Conservation (phyloP, 2,329 filamentous ascomycete species). For the Huntiella moniliformis region DNA sequence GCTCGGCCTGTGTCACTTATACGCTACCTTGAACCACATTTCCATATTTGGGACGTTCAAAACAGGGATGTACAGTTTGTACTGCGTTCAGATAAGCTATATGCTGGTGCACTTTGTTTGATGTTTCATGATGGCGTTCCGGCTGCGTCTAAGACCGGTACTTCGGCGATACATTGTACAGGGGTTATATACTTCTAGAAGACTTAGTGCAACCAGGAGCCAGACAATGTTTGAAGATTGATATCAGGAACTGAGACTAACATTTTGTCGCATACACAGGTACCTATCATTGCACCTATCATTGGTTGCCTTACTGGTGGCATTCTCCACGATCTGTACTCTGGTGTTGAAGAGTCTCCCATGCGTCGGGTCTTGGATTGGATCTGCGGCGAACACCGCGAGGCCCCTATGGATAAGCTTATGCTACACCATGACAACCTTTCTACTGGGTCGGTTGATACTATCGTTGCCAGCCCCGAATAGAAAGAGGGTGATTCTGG, state of each 20-base stretch:
- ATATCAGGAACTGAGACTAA: too few species aligned
- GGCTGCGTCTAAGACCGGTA: neutral
- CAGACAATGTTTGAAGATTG: too few species aligned
- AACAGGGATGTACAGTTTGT: too few species aligned
- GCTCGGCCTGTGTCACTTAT: too few species aligned
- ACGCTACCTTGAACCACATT: too few species aligned
- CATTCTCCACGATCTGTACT: conserved; percentile 46
- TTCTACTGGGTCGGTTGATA: conserved; percentile 8
- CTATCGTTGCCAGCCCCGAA: conserved; percentile 6
- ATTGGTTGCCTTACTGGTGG: conserved; percentile 44
- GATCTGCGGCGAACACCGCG: conserved; percentile 8
- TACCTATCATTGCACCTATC: conserved; percentile 57
- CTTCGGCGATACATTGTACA: neutral
- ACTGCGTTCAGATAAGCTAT: too few species aligned
- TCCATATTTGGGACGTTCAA: too few species aligned
- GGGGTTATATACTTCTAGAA: neutral
- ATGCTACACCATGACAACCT: conserved; percentile 5
- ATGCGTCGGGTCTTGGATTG: conserved; percentile 35
- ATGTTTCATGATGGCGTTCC: too few species aligned
- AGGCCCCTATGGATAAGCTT: conserved; percentile 1
- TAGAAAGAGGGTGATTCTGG: neutral
- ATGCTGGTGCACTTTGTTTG: too few species aligned
- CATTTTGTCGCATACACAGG: neutral
- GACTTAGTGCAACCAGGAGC: neutral
- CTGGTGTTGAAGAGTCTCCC: conserved; percentile 52